Conservation (phyloP, 805 yeast species). For the Ogataea ramenticola region DNA sequence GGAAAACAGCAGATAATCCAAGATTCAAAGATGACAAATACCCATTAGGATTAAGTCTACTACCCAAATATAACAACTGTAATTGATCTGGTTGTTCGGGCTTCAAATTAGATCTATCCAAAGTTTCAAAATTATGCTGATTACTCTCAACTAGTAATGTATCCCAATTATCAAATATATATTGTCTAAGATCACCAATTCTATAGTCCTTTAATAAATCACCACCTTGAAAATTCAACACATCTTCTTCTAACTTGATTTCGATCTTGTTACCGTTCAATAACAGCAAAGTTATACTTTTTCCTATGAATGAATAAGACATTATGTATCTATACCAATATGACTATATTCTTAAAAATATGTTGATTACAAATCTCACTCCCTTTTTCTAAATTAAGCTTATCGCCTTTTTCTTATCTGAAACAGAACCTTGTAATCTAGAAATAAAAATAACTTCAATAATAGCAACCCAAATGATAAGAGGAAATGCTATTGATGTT, state of each 20-base stretch:
- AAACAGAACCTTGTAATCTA: too few species aligned
- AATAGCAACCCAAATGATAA: too few species aligned
- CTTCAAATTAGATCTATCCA: not conserved
- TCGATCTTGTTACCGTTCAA: conserved; percentile 16
- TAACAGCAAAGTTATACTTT: conserved; percentile 12
- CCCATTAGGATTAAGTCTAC: conserved; percentile 20
- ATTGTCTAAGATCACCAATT: conserved; percentile 22
- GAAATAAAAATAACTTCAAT: too few species aligned
- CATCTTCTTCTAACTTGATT: conserved; percentile 8
- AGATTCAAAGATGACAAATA: conserved; percentile 15
- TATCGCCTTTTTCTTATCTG: too few species aligned
- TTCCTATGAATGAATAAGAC: conserved; percentile 2
- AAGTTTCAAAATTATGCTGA: not conserved
- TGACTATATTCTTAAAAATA: too few species aligned
- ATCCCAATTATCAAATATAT: conserved; percentile 20
- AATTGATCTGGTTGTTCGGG: conserved; percentile 21
- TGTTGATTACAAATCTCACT: too few species aligned
- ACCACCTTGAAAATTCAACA: conserved; percentile 8
- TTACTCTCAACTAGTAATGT: conserved; percentile 3
- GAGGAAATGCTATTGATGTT: too few species aligned
- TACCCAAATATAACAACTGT: conserved; percentile 24
- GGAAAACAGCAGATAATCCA: conserved; percentile 18
- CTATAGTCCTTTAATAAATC: conserved; percentile 7
- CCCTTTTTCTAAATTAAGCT: too few species aligned
- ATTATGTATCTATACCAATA: too few species aligned